Evolutionary conservation across 1,284 basidiomycete genomes (phyloP).

Genomic region (Rhizoctonia solani): DNA sequence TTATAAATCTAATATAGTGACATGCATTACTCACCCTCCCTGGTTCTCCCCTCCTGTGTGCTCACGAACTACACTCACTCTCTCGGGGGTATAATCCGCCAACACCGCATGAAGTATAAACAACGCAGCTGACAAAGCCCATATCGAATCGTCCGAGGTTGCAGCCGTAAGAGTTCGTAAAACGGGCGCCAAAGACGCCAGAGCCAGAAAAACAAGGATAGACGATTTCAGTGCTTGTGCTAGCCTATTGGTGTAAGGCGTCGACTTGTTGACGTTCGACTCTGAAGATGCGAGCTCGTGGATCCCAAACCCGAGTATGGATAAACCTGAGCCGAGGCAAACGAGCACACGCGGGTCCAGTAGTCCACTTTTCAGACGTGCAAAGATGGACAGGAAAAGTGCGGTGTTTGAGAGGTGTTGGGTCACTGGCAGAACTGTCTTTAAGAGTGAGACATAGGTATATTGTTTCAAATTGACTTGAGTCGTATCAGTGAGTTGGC

Average conservation of each 20-base stretch:
- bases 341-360: constrained; percentile 73
- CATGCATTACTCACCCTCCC: constrained; percentile 50
- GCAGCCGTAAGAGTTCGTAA: constrained; percentile 90
- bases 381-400: constrained; percentile 81
- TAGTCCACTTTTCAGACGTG: constrained; percentile 63
- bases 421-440: constrained; percentile 77
- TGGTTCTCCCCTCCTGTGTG: constrained; percentile 38
- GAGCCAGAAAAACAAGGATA: constrained; percentile 82
- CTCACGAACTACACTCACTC: constrained; percentile 6
- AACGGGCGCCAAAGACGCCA: constrained; percentile 90
- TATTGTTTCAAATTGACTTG: constrained; percentile 77
- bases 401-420: constrained; percentile 83
- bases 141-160: constrained; percentile 95
- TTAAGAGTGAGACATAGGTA: constrained; percentile 72
- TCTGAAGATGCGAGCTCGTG: constrained; percentile 52
- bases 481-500: constrained; percentile 40
- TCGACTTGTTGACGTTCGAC: constrained; percentile 38
- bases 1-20: constrained; percentile 34
- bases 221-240: constrained; percentile 47
- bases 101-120: constrained; percentile 66
- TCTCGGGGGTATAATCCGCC: constrained; percentile 62
- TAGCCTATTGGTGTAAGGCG: constrained; percentile 1
- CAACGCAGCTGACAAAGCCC: constrained; percentile 80
- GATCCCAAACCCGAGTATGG: constrained; percentile 60
- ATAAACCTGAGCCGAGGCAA: constrained; percentile 64